Conservation (phyloP, 345 rosid species). For the Carallia pectinifolia region DNA sequence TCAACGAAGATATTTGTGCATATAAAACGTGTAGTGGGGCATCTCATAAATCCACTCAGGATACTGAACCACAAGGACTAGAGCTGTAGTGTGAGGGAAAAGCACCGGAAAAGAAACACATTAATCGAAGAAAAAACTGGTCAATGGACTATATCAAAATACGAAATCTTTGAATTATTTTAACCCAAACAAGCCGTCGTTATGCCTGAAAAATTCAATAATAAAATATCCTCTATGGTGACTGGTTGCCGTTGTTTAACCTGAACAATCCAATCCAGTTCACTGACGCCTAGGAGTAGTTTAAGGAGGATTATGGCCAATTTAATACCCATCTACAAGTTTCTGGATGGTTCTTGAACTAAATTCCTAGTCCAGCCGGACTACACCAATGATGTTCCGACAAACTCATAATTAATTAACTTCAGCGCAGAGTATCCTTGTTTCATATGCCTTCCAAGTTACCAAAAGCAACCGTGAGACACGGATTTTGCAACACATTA, state of each 20-base stretch:
- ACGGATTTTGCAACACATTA: not conserved
- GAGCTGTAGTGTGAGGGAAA: not conserved
- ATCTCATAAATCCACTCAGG: not conserved
- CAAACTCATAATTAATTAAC: too few species aligned
- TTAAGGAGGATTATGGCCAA: not conserved
- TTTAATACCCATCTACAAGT: not conserved
- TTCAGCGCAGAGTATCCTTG: not conserved
- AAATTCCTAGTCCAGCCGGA: not conserved
- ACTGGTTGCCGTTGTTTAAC: not conserved
- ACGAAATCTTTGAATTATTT: not conserved
- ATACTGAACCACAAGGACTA: not conserved
- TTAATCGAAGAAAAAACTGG: not conserved
- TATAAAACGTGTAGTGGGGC: not conserved
- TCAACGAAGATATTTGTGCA: not conserved
- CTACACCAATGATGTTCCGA: not conserved
- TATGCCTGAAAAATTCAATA: not conserved
- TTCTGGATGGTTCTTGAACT: constrained; percentile 3
- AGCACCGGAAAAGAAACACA: constrained; percentile 13
- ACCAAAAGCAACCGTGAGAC: not conserved
- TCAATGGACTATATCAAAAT: constrained; percentile 1
- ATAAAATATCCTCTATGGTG: not conserved
- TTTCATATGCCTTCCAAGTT: constrained; percentile 8
- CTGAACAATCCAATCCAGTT: not conserved
- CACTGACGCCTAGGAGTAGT: not conserved
- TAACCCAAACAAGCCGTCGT: not conserved